A percentile compares a stretch with the other conserved stretches of the same genome.
These are phyloP conservation scores for Plectosphaerella plurivora DNA, from an alignment of 2,329 filamentous ascomycete species.

Conservation along the genomic window DNA sequence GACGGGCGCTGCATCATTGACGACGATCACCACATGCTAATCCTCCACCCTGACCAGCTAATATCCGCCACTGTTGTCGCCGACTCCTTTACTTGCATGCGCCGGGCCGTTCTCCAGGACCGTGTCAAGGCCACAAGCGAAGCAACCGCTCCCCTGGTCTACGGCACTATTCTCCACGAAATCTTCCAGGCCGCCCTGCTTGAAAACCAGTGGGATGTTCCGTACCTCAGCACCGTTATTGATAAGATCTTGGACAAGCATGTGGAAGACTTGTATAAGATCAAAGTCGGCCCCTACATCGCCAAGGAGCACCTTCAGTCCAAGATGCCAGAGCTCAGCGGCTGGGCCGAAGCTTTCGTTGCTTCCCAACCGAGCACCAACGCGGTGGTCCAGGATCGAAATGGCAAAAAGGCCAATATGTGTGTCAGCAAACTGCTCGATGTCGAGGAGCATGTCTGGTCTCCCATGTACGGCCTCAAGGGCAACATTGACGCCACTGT, in stretches of 20 bases:
- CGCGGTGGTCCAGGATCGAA: constrained; percentile 74
- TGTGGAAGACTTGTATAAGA: constrained; percentile 84
- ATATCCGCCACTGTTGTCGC: constrained; percentile 92
- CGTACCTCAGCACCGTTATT: constrained; percentile 63
- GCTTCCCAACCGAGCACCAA: constrained; percentile 61
- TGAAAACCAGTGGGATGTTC: constrained; percentile 72
- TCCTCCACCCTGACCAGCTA: constrained; percentile 91
- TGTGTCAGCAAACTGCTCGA: constrained; percentile 92
- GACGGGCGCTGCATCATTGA: constrained; percentile 76
- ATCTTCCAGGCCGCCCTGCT: constrained; percentile 89
- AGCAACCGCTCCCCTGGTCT: constrained; percentile 75
- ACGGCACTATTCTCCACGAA: constrained; percentile 91
- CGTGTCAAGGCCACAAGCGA: constrained; percentile 87
- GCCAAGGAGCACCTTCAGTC: constrained; percentile 76
- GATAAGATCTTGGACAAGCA: constrained; percentile 68
- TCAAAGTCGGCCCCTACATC: constrained; percentile 68
- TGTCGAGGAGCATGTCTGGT: constrained; percentile 98
- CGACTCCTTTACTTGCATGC: constrained; percentile 90
- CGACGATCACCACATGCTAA: constrained; percentile 77
- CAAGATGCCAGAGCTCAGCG: constrained; percentile 76
- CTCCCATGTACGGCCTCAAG: constrained; percentile 93
- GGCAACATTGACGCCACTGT: constrained; percentile 98
- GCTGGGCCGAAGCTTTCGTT: constrained; percentile 82
- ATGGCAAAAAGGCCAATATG: constrained; percentile 72
- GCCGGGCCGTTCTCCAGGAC: constrained; percentile 89